phyloP scores from a whole-genome alignment of 257 asterid species.

The Salvia splendens region DNA sequence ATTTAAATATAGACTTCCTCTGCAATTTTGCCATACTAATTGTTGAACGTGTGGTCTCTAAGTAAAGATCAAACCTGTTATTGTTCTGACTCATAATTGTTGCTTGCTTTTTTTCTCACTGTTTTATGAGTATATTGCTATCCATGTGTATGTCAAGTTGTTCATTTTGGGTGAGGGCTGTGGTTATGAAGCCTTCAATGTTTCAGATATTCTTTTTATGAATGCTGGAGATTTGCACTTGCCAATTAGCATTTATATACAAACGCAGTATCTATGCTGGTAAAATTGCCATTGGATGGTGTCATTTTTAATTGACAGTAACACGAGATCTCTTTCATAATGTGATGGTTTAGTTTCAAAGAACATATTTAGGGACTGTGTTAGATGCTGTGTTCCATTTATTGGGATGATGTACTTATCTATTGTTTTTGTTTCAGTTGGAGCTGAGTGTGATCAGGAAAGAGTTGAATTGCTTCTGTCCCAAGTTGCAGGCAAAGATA shows the following conservation, averaged over 20 bases:
- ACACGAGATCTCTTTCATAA: neutral
- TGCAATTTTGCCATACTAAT: too few species aligned
- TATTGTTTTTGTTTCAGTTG: slow-evolving; percentile 37
- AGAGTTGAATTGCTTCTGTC: slow-evolving; percentile 47
- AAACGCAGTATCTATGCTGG: neutral
- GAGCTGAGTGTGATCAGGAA: slow-evolving; percentile 50
- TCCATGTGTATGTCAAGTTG: neutral
- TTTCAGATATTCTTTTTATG: neutral
- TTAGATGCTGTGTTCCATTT: too few species aligned
- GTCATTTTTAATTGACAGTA: neutral
- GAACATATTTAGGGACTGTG: too few species aligned
- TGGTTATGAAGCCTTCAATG: neutral
- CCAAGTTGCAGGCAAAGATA: slow-evolving; percentile 55
- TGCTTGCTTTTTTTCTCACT: too few species aligned
- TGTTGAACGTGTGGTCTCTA: too few species aligned
- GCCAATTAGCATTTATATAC: neutral
- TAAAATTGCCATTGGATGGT: too few species aligned
- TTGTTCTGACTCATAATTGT: neutral
- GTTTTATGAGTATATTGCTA: too few species aligned
- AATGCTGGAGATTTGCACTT: too few species aligned
- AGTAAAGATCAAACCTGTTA: too few species aligned
- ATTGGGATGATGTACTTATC: neutral
- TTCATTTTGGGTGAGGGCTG: neutral
- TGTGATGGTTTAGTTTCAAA: too few species aligned
- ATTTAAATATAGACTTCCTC: too few species aligned